Percentiles rank a stretch among this genome's conserved stretches.
These are phyloP conservation scores for Aspergillus sp. DNA, from an alignment of 2,329 filamentous ascomycete genomes.

Conservation along the genomic window DNA sequence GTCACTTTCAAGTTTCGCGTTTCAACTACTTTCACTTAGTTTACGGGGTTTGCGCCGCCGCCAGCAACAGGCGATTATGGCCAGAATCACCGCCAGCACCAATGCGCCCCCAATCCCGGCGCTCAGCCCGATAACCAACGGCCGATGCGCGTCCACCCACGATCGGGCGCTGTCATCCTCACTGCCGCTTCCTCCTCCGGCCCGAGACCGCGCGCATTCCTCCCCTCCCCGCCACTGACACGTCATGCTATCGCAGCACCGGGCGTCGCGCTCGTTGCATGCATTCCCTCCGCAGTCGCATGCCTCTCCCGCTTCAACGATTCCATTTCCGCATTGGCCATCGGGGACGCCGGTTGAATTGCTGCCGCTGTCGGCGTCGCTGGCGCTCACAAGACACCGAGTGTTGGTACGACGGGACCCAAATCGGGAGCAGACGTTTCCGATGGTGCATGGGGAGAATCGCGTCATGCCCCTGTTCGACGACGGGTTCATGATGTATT, in stretches of 20 bases:
- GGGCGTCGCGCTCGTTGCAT: constrained; percentile 12
- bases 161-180: constrained; percentile 1
- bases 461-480: constrained; percentile 67
- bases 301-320: constrained; percentile 83
- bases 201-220: neutral
- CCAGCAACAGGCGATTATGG: constrained; percentile 5
- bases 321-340: constrained; percentile 85
- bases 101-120: constrained; percentile 13
- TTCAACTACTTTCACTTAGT: neutral
- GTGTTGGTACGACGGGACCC: constrained; percentile 68
- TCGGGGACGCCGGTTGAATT: constrained; percentile 27
- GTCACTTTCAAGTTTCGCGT: too few species aligned
- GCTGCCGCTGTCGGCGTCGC: constrained; percentile 47
- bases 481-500: constrained; percentile 57
- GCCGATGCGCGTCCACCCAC: constrained; percentile 10
- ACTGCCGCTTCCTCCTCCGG: neutral
- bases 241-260: constrained; percentile 18
- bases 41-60: neutral
- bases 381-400: constrained; percentile 55
- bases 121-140: constrained; percentile 13
- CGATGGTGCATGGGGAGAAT: constrained; percentile 82
- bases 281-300: constrained; percentile 80
- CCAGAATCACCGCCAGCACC: constrained; percentile 7
- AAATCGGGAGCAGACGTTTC: constrained; percentile 83
- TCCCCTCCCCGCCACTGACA: constrained; percentile 13